phyloP scores from a whole-genome alignment of 805 yeast species.

The Cyberlindnera mississippiensis region DNA sequence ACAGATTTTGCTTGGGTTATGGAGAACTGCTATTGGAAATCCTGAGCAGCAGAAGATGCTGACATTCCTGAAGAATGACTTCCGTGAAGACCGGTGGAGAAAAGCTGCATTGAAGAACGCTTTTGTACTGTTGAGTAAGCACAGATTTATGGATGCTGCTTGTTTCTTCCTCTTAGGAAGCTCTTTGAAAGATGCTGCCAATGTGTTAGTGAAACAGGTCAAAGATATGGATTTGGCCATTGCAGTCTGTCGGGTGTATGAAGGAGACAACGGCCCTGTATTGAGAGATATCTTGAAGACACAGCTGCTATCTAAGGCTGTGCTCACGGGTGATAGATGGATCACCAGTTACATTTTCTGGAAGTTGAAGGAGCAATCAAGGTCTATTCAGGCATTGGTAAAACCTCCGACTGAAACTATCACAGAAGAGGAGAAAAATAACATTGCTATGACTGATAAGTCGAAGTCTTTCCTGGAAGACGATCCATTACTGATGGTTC shows the following conservation, averaged over 20 bases:
- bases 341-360: slow-evolving; percentile 75
- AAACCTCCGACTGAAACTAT: slow-evolving; percentile 45
- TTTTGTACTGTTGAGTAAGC: slow-evolving; percentile 83
- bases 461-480: slow-evolving; percentile 52
- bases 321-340: slow-evolving; percentile 73
- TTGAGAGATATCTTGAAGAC: slow-evolving; percentile 45
- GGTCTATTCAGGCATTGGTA: slow-evolving; percentile 62
- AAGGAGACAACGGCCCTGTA: slow-evolving; percentile 55
- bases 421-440: slow-evolving; percentile 29
- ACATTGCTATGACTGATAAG: slow-evolving; percentile 19
- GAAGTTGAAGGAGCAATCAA: slow-evolving; percentile 47
- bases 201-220: slow-evolving; percentile 64
- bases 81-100: slow-evolving; percentile 70
- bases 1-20: slow-evolving; percentile 69
- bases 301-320: slow-evolving; percentile 52
- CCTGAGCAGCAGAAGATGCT: slow-evolving; percentile 81
- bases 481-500: slow-evolving; percentile 74
- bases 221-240: slow-evolving; percentile 71
- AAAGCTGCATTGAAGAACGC: slow-evolving; percentile 92
- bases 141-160: slow-evolving; percentile 83
- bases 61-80: slow-evolving; percentile 73
- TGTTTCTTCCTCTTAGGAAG: slow-evolving; percentile 80
- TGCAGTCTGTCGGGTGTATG: slow-evolving; percentile 75
- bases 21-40: slow-evolving; percentile 76
- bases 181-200: slow-evolving; percentile 70